phyloP scores from a whole-genome alignment of 129 eudicot genomes.

The Lactuca saligna region DNA sequence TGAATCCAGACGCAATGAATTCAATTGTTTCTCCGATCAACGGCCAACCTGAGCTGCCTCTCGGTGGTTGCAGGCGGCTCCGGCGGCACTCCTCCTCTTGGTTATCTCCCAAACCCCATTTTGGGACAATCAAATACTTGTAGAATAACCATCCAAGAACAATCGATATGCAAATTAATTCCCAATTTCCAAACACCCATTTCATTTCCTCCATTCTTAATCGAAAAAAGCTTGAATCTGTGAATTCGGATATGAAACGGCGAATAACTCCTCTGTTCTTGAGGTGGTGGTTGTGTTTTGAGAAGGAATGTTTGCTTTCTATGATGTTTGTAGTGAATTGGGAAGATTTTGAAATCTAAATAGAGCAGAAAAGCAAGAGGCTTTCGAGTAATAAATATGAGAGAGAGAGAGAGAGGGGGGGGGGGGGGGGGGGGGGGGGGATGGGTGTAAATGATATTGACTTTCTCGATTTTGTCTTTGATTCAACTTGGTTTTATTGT shows the following conservation, averaged over 20 bases:
- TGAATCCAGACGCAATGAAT: slow-evolving; percentile 69
- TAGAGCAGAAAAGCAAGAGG: slow-evolving; percentile 22
- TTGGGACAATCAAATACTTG: slow-evolving; percentile 22
- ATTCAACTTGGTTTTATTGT: background rate
- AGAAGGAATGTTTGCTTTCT: slow-evolving; percentile 1
- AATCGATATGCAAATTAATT: slow-evolving; percentile 12
- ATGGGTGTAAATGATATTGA: background rate
- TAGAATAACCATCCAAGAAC: slow-evolving; percentile 33
- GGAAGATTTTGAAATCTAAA: slow-evolving; percentile 26
- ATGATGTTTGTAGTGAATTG: background rate
- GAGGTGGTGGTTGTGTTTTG: background rate
- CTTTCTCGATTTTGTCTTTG: background rate
- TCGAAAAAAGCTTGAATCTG: background rate
- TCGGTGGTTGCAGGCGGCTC: slow-evolving; percentile 41
- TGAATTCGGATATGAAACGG: background rate
- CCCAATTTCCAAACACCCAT: slow-evolving; percentile 22
- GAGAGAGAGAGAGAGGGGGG: slow-evolving; percentile 12
- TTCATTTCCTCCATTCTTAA: background rate
- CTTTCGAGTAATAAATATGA: slow-evolving; percentile 20
- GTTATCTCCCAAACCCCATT: slow-evolving; percentile 15
- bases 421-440: too few relatives aligned
- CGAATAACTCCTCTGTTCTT: background rate
- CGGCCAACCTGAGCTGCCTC: slow-evolving; percentile 91
- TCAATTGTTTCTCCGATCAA: slow-evolving; percentile 85
- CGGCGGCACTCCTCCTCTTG: slow-evolving; percentile 3